Base-by-base conservation (phyloP, 495 filamentous ascomycete genomes). In the Amphirosellinia nigrospora region DNA sequence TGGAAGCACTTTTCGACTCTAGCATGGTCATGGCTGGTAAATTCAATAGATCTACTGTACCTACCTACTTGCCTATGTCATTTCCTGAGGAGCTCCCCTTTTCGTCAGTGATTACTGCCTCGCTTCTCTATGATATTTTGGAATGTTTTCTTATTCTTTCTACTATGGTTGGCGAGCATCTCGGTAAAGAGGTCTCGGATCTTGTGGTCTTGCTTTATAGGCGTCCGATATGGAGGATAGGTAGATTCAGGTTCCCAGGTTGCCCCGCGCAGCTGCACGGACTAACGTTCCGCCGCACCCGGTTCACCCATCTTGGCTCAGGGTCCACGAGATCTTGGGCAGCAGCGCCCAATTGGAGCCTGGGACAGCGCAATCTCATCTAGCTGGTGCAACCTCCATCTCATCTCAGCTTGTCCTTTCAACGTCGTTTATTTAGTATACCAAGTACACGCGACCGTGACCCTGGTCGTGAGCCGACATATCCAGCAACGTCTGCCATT, bases 321-420 rank as follows among this genome's bases (percentile, higher is more conserved):
- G 64, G 48, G 48, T 41, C 38, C 64, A 66, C 58, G 36, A n/a
- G 68, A 28, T 45, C 60, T 70, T 63, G 68, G 68, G 68, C 68
- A 70, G 36, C 68, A 64, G 68, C 58, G 60, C 68, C 68, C 68
- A 70, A 70, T 70, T 70, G 68, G 68, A 58, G 60, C 56, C 59
- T 60, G 50, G 59, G 41, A 19, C 39, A 55, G 66, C 38, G 28
- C 58, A 28, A 69, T 74, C 69, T 67, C 70, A 65, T 72, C 73
- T 72, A 70, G 73, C 74, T 67, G 73, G 75, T 74, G 73, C 75
- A 75, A 77, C 73, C 71, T 77, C 68, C 69, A 71, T 77, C 73
- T 77, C 73, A 77, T 74, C 70, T 71, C 73, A 71, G 74, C 73
- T 45, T 52, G 64, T 34, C 52, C 32, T 21, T 48, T 48, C 32